A percentile compares a stretch with the other conserved stretches of the same genome.
These are phyloP conservation scores for Tricholoma hemisulphureum DNA, from an alignment of 768 basidiomycete species.

Conservation along the genomic window DNA sequence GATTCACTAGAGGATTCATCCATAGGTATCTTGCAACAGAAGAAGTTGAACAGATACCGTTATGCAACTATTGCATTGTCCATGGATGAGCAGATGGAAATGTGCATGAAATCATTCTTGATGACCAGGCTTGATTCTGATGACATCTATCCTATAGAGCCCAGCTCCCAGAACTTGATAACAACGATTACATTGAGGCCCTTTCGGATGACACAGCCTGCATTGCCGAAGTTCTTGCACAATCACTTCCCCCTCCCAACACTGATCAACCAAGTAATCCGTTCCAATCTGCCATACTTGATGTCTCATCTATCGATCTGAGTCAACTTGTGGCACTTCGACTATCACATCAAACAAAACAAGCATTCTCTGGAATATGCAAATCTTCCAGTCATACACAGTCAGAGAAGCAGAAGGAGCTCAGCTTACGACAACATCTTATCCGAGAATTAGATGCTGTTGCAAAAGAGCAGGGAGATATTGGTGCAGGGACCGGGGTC, in stretches of 20 bases:
- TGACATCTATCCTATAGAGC: background rate
- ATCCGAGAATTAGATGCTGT: constrained; percentile 8
- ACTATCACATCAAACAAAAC: constrained; percentile 1
- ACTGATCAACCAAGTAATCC: background rate
- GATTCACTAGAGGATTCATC: background rate
- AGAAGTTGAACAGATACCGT: background rate
- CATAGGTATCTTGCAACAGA: background rate
- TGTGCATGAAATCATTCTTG: background rate
- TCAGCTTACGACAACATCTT: constrained; percentile 3
- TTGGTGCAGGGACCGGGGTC: constrained; percentile 6
- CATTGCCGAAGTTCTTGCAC: background rate
- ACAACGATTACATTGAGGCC: background rate
- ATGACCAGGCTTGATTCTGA: background rate
- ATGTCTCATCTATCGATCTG: background rate
- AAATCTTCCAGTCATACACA: background rate
- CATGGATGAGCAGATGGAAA: constrained; percentile 1
- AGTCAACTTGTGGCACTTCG: background rate
- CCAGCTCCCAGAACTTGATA: constrained; percentile 1
- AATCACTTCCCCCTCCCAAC: background rate
- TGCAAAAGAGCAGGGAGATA: constrained; percentile 10
- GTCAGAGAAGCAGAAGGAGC: background rate
- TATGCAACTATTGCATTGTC: constrained; percentile 10
- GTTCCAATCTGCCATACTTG: background rate
- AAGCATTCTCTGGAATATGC: constrained; percentile 4
- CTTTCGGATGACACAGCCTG: background rate